A percentile compares a stretch with the other conserved stretches of the same genome.
Conservation (phyloP, 2,329 filamentous ascomycete species). For the Fusarium pseudoanthophilum region DNA sequence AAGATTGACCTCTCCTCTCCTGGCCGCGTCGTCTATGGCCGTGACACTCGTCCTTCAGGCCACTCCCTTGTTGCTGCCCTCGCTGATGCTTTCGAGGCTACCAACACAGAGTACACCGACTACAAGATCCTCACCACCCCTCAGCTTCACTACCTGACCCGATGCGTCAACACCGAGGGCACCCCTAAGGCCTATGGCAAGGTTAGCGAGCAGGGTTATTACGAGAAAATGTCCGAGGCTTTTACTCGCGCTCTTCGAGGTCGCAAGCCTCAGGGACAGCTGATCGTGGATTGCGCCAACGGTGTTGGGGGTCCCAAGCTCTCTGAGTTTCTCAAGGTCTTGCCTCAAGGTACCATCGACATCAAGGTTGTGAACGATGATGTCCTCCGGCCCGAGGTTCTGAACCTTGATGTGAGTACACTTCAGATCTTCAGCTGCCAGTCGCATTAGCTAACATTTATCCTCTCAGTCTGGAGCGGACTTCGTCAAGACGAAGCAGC, state of each 20-base stretch:
- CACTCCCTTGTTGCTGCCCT: constrained; percentile 84
- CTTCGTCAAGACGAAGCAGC: constrained; percentile 96
- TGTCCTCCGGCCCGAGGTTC: constrained; percentile 85
- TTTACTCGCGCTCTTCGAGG: constrained; percentile 86
- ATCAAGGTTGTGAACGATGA: constrained; percentile 94
- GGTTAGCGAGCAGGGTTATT: constrained; percentile 91
- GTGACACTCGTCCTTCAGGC: constrained; percentile 93
- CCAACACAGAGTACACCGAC: constrained; percentile 79
- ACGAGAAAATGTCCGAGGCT: constrained; percentile 87
- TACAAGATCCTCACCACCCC: constrained; percentile 94
- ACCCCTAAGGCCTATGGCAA: constrained; percentile 89
- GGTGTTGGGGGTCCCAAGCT: constrained; percentile 95
- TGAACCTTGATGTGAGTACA: constrained; percentile 83
- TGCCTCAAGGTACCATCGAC: constrained; percentile 79
- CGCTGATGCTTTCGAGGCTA: constrained; percentile 80
- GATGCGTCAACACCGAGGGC: constrained; percentile 91
- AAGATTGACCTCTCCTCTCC: constrained; percentile 77
- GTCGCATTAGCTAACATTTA: constrained; percentile 12
- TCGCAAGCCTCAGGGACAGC: constrained; percentile 75
- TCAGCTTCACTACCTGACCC: constrained; percentile 96
- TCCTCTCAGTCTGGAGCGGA: constrained; percentile 83
- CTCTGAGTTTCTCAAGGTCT: constrained; percentile 82
- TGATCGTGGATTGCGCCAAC: constrained; percentile 95
- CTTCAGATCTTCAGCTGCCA: not conserved
- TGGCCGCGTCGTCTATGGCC: constrained; percentile 86